Base-by-base conservation (phyloP, 306 rosid genomes). In the Dalbergia cochinchinensis region DNA sequence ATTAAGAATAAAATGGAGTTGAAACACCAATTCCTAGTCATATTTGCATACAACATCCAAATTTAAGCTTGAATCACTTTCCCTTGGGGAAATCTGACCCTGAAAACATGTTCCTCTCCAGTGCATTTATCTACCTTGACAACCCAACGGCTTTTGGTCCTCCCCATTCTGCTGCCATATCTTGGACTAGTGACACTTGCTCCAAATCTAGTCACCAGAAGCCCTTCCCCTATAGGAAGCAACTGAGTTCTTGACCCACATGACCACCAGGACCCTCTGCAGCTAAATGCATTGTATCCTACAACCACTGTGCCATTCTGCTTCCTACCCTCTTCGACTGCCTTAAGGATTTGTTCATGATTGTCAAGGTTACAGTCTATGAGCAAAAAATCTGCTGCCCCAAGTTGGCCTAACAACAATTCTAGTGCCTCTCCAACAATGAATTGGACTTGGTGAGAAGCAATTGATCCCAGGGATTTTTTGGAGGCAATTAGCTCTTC, bases 61-160 rank as follows among this genome's bases (percentile, higher is more conserved):
- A 45, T 18, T 82, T 39, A 88, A 82, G 93, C 92, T 13, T 85
- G 81, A 88, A 91, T 79, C 26, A 82, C 89, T 81, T 78, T 90
- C 34, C 88, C 91, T 4, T 83, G 92, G 33, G 91, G 92, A 72
- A 41, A 61, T 83, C 93, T 92, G 72, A 94, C 87, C 85, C 95
- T 90, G 70, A 91, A 94, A 57, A 94, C 99, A 80, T 92, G 99
- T 78, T 94, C 99, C 84, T 94, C 99, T 11, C 99, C 99, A 0
- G 99, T 94, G 85, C 92, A 87, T 51, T 92, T 91, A 77, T 94
- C 99, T 18, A 94, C 92, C 70, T 83, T 89, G 6, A 90, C 95
- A 54, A 94, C 91, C 99, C 99, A 94, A 26, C 76, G 92, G 42
- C 91, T 87, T 73, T 69, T 77, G 22, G 4, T 76, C 53, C 41